phyloP scores from a whole-genome alignment of 257 asterid species.

The Anisodus acutangulus region DNA sequence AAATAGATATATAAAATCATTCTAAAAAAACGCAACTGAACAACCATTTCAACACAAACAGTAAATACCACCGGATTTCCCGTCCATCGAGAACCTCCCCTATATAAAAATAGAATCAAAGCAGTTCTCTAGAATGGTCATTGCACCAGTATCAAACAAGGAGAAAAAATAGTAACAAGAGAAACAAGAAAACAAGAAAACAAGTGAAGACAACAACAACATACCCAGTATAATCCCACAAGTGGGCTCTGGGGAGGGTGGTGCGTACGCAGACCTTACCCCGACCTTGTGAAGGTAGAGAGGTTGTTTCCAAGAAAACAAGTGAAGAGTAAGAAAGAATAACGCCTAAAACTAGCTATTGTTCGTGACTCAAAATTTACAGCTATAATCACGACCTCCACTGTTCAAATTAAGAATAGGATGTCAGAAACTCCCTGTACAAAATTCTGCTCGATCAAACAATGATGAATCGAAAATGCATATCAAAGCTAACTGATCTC shows the following conservation, averaged over 20 bases:
- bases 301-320: too few relatives aligned
- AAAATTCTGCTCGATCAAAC: background rate
- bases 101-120: too few relatives aligned
- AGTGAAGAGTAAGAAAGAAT: too few relatives aligned
- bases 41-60: background rate
- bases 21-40: too few relatives aligned
- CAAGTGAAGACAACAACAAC: background rate
- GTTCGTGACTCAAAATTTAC: too few relatives aligned
- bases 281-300: too few relatives aligned
- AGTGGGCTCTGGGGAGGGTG: too few relatives aligned
- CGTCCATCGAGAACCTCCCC: background rate
- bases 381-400: background rate
- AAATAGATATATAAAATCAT: too few relatives aligned
- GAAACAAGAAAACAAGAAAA: background rate
- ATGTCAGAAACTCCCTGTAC: background rate
- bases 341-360: too few relatives aligned
- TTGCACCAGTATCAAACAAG: background rate
- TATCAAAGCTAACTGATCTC: background rate
- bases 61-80: background rate
- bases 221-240: too few relatives aligned
- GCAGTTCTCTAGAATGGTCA: background rate
- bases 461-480: background rate
- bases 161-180: background rate
- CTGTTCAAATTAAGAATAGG: slow-evolving; percentile 4
- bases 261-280: too few relatives aligned